Evolutionary conservation across 345 rosid genomes (phyloP), one percentile per base, ranked within the genome.

Genomic region (Boechera retrofracta): DNA sequence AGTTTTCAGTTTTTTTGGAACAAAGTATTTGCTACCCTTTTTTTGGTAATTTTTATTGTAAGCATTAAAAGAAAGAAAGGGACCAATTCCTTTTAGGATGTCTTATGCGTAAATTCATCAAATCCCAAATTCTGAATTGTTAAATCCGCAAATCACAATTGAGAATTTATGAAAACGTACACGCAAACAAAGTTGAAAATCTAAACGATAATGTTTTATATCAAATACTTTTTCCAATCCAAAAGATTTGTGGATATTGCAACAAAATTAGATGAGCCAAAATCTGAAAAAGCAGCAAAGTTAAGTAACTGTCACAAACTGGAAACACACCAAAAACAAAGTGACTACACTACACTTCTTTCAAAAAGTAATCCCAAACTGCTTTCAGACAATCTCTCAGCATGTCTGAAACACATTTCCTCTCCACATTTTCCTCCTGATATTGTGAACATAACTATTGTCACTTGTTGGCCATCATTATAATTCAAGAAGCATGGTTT

Each of bases 331-430:
- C 36, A 33, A 33, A 31, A 33, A 33, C 36, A 33, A 0, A 2
- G 74, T 58, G 79, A 75, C 69, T 31, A 61, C 12, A 68, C n/a
- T 60, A 47, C n/a, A 42, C 6, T 42, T 13, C 35, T 26, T 68
- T 69, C 55, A 68, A 41, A 61, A 76, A 68, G 74, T 41, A 29
- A 51, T 41, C 74, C 55, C 74, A 76, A 9, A 52, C 47, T 59
- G 31, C 5, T 69, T 61, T 31, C 56, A 52, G 74, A 76, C 74
- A 76, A 76, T 68, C 74, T 68, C 68, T 68, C 31, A 59, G 47
- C 74, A 51, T 68, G 69, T 68, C 74, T 60, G 79, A 68, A 68
- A 68, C 69, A 69, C 28, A 60, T 15, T 38, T 9, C 45, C 12
- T 59, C 44, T 48, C 68, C 73, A 49, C 47, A 21, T 38, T 33